These are phyloP conservation scores for Thelonectria rubi DNA, from an alignment of 2,329 filamentous ascomycete species.

Conservation along the genomic window DNA sequence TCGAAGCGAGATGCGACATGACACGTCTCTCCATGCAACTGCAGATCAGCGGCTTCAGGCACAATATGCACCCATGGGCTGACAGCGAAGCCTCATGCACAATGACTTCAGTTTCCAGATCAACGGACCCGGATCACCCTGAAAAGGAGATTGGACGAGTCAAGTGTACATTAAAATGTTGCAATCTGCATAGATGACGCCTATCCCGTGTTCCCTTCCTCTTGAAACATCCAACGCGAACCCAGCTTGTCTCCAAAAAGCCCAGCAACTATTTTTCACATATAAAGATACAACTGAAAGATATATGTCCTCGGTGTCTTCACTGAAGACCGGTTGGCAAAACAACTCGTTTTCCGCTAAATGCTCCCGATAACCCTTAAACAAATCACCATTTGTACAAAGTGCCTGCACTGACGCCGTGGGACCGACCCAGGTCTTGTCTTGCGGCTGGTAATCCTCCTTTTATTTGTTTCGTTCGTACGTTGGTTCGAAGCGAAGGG, in stretches of 20 bases:
- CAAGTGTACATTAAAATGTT: conserved; percentile 19
- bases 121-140: conserved; percentile 4
- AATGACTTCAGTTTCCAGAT: not conserved
- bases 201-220: not conserved
- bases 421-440: not conserved
- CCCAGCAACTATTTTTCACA: conserved; percentile 1
- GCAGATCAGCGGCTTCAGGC: not conserved
- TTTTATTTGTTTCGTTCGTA: conserved; percentile 5
- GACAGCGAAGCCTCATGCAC: not conserved
- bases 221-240: conserved; percentile 1
- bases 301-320: conserved; percentile 10
- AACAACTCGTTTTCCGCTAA: conserved; percentile 25
- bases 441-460: not conserved
- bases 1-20: not conserved
- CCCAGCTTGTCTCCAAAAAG: not conserved
- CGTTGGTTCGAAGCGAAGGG: not conserved
- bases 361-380: conserved; percentile 35
- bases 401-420: conserved; percentile 24
- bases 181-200: conserved; percentile 20
- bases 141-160: not conserved
- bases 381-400: conserved; percentile 34
- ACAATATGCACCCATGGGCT: not conserved
- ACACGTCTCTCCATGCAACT: not conserved
- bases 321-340: not conserved
- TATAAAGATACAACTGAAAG: conserved; percentile 17